Conservation (phyloP, 495 filamentous ascomycete genomes). For the Pyronema omphalodes region DNA sequence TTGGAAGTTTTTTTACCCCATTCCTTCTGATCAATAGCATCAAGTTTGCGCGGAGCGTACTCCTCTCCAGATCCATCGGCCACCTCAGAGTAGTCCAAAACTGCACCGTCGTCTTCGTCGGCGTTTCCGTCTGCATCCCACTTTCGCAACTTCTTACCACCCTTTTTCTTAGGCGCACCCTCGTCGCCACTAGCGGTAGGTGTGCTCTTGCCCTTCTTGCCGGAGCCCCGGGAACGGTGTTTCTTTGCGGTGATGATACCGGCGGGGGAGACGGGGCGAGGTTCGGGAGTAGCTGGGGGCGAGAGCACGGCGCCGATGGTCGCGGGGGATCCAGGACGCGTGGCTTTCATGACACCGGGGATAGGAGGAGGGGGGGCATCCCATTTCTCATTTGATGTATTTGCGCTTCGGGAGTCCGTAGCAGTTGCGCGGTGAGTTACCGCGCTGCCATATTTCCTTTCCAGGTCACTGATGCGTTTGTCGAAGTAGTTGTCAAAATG, state of each 20-base stretch:
- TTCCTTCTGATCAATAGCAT: slow-evolving; percentile 54
- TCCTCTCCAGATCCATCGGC: slow-evolving; percentile 33
- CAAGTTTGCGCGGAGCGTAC: slow-evolving; percentile 28
- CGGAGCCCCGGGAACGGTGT: slow-evolving; percentile 45
- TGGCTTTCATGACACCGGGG: slow-evolving; percentile 37
- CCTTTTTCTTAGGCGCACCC: slow-evolving; percentile 34
- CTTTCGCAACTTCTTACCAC: slow-evolving; percentile 65
- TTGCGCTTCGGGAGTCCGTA: slow-evolving; percentile 22
- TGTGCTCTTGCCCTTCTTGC: slow-evolving; percentile 51
- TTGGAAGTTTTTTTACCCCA: slow-evolving; percentile 73
- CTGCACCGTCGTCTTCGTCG: slow-evolving; percentile 54
- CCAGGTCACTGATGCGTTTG: slow-evolving; percentile 72
- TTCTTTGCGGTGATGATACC: slow-evolving; percentile 47
- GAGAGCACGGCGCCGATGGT: slow-evolving; percentile 16
- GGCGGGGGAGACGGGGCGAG: slow-evolving; percentile 37
- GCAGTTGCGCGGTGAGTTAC: slow-evolving; percentile 11
- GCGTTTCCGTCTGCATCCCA: slow-evolving; percentile 84
- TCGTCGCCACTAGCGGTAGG: slow-evolving; percentile 70
- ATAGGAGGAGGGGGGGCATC: slow-evolving; percentile 33
- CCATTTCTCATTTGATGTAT: slow-evolving; percentile 25
- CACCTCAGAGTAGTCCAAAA: slow-evolving; percentile 69
- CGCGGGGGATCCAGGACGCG: slow-evolving; percentile 13
- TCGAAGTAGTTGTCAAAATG: slow-evolving; percentile 90
- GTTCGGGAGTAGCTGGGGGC: slow-evolving; percentile 54
- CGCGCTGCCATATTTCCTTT: slow-evolving; percentile 29